Conservation (phyloP, 208 protist genomes). For the Strigomonas oncopelti region DNA sequence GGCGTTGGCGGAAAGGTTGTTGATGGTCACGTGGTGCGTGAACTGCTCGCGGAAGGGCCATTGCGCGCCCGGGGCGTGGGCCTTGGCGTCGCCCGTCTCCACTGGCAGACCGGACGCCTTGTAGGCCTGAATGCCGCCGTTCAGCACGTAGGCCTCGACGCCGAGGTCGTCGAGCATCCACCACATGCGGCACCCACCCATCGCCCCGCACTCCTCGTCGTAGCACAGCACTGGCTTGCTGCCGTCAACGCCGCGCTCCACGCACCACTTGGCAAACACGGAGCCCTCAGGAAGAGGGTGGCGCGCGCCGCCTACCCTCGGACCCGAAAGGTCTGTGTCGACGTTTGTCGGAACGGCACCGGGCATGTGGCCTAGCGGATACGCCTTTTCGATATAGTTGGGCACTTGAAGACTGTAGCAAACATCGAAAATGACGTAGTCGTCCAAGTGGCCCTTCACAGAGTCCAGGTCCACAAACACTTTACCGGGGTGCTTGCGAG, state of each 20-base stretch:
- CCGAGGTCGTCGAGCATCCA: slow-evolving; percentile 84
- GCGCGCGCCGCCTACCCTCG: slow-evolving; percentile 19
- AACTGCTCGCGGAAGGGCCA: slow-evolving; percentile 55
- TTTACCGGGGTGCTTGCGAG: slow-evolving; percentile 23
- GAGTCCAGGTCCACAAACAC: slow-evolving; percentile 58
- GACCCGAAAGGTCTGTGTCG: slow-evolving; percentile 44
- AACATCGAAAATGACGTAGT: slow-evolving; percentile 70
- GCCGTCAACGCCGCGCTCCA: slow-evolving; percentile 31
- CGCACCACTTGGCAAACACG: slow-evolving; percentile 66
- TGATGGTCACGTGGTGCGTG: slow-evolving; percentile 25
- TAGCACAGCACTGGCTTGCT: slow-evolving; percentile 73
- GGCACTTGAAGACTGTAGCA: slow-evolving; percentile 14
- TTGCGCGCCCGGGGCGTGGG: slow-evolving; percentile 10
- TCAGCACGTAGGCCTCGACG: slow-evolving; percentile 79
- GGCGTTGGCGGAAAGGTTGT: slow-evolving; percentile 47
- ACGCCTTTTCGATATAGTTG: slow-evolving; percentile 41
- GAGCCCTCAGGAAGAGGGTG: slow-evolving; percentile 55
- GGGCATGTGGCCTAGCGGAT: slow-evolving; percentile 43
- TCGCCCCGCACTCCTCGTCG: slow-evolving; percentile 73
- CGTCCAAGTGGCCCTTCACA: slow-evolving; percentile 32
- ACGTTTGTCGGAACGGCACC: slow-evolving; percentile 49
- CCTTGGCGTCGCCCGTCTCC: slow-evolving; percentile 23
- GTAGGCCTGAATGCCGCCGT: slow-evolving; percentile 67
- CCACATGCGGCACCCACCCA: slow-evolving; percentile 78
- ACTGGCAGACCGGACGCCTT: slow-evolving; percentile 30